Conservation (phyloP, 352 stramenopile species). For the Phytophthora pistaciae region DNA sequence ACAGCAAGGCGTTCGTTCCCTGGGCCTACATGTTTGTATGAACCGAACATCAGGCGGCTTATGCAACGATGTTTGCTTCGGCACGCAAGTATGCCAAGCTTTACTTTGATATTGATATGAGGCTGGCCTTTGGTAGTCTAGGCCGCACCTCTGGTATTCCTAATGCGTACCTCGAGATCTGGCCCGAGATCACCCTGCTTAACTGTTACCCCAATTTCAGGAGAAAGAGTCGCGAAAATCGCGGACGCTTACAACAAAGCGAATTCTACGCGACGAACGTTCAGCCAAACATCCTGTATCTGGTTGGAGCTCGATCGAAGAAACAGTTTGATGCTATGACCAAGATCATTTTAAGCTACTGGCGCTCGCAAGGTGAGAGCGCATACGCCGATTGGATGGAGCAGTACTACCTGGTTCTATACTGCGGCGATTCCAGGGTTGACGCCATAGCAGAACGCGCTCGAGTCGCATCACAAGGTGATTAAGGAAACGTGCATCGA, state of each 20-base stretch:
- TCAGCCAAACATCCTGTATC: not conserved
- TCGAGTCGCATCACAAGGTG: not conserved
- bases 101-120: not conserved
- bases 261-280: not conserved
- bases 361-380: not conserved
- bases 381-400: not conserved
- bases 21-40: not conserved
- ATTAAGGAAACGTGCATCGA: not conserved
- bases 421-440: not conserved
- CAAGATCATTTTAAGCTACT: not conserved
- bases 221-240: not conserved
- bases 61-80: not conserved
- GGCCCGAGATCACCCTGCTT: not conserved
- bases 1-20: not conserved
- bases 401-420: not conserved
- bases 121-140: not conserved
- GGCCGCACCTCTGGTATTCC: not conserved
- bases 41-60: not conserved
- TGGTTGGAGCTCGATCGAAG: not conserved
- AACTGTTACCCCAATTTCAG: not conserved
- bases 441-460: not conserved
- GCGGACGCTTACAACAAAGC: not conserved
- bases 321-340: not conserved
- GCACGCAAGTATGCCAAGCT: not conserved
- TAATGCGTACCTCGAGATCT: not conserved